These are phyloP conservation scores for Diaporthe citriasiana DNA, from an alignment of 2,329 filamentous ascomycete genomes.

Conservation along the genomic window DNA sequence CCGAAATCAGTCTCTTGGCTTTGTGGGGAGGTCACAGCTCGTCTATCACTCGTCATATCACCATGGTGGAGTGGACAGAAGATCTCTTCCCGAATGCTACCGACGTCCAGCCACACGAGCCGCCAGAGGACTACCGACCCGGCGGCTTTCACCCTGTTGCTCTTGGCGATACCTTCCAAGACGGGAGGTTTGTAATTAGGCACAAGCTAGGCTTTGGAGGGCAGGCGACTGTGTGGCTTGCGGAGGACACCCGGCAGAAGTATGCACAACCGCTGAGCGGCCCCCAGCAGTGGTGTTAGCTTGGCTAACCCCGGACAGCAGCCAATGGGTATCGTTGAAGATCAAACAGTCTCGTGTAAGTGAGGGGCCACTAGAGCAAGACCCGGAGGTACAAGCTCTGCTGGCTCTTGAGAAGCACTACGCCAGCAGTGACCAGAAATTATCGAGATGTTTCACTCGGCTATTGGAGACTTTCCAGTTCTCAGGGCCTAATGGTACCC, in stretches of 20 bases:
- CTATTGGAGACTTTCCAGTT: neutral
- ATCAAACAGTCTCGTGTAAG: conserved; percentile 25
- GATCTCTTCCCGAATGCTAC: conserved; percentile 11
- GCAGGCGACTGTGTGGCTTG: conserved; percentile 23
- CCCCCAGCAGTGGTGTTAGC: neutral
- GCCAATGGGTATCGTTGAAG: conserved; percentile 21
- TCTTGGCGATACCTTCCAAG: conserved; percentile 32
- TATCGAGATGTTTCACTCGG: conserved; percentile 1
- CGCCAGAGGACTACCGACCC: neutral
- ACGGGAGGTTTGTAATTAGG: conserved; percentile 16
- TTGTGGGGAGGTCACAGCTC: neutral
- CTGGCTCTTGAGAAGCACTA: conserved; percentile 5
- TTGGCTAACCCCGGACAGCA: neutral
- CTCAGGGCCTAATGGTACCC: neutral
- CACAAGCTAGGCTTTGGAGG: conserved; percentile 30
- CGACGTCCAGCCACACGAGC: conserved; percentile 19
- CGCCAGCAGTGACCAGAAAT: neutral
- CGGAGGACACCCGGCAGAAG: neutral
- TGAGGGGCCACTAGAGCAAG: neutral
- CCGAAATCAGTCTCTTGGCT: neutral
- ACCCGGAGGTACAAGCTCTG: neutral
- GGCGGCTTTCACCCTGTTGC: conserved; percentile 12
- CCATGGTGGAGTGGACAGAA: conserved; percentile 20
- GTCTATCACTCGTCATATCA: neutral
- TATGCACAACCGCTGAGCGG: neutral